Percentiles rank a stretch among this genome's conserved stretches.
phyloP scores from a whole-genome alignment of 2,329 filamentous ascomycete species.

The Exophiala sp. region DNA sequence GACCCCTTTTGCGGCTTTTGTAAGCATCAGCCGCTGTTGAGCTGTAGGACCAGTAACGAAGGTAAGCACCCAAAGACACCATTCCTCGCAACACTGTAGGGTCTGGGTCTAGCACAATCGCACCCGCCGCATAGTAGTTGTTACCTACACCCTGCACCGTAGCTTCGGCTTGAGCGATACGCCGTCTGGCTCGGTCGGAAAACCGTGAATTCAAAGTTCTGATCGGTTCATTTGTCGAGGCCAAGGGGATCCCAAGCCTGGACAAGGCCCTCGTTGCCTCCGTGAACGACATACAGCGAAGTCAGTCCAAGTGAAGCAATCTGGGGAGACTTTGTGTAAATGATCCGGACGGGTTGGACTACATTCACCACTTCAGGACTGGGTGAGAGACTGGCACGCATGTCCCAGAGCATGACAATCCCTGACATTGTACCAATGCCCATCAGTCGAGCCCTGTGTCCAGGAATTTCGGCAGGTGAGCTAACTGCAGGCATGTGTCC shows the following conservation, averaged over 20 bases:
- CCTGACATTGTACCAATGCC: conserved; percentile 75
- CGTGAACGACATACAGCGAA: conserved; percentile 82
- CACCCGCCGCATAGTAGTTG: conserved; percentile 74
- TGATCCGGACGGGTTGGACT: conserved; percentile 67
- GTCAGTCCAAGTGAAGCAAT: conserved; percentile 78
- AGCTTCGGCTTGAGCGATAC: conserved; percentile 62
- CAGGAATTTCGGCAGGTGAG: conserved; percentile 62
- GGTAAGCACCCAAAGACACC: conserved; percentile 75
- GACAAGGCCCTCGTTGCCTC: conserved; percentile 88
- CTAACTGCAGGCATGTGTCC: conserved; percentile 39
- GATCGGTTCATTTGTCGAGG: conserved; percentile 69
- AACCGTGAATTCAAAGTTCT: conserved; percentile 82
- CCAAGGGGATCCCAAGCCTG: conserved; percentile 96
- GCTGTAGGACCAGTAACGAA: conserved; percentile 92
- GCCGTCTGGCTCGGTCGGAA: conserved; percentile 72
- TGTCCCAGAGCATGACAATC: conserved; percentile 76
- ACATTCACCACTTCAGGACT: conserved; percentile 52
- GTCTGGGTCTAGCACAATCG: conserved; percentile 81
- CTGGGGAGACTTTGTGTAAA: conserved; percentile 84
- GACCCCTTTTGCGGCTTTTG: conserved; percentile 69
- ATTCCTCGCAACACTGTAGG: conserved; percentile 78
- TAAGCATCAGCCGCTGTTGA: conserved; percentile 69
- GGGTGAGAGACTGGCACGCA: conserved; percentile 58
- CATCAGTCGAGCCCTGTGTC: conserved; percentile 73
- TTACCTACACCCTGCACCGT: conserved; percentile 62